Evolutionary conservation across 1,139 yeast genomes (phyloP).

Genomic region (Nakaseomyces delphensis): DNA sequence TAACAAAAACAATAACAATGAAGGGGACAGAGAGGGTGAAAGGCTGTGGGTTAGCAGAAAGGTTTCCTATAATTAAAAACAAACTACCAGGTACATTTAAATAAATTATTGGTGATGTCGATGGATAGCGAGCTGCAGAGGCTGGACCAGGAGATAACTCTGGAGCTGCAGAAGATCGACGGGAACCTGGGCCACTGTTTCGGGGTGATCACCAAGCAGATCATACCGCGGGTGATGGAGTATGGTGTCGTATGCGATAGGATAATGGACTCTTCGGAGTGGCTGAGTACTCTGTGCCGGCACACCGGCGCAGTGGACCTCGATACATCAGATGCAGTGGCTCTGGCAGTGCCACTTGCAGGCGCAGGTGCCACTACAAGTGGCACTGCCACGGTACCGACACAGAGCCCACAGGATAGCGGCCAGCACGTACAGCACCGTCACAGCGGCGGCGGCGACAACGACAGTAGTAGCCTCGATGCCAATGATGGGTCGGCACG

Average conservation of each 20-base stretch:
- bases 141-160: conserved; percentile 73
- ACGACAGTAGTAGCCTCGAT: neutral
- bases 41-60: no score
- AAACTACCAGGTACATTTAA: no score
- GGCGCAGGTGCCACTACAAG: no score
- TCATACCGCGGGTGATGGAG: conserved; percentile 26
- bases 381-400: neutral
- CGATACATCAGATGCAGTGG: conserved; percentile 10
- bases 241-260: conserved; percentile 27
- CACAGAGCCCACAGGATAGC: no score
- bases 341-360: no score
- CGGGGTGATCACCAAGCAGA: conserved; percentile 26
- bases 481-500: conserved; percentile 7
- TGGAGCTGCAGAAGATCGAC: conserved; percentile 73
- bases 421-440: neutral
- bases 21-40: no score
- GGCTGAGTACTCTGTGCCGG: conserved; percentile 28
- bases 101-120: no score
- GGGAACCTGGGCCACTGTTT: conserved; percentile 33
- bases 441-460: neutral
- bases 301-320: conserved; percentile 27
- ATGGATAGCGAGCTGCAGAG: conserved; percentile 39
- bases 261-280: conserved; percentile 25
- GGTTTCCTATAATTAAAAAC: no score
- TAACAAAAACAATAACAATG: no score